phyloP scores from a whole-genome alignment of 495 filamentous ascomycete species.

The Penicillium flavigenum region DNA sequence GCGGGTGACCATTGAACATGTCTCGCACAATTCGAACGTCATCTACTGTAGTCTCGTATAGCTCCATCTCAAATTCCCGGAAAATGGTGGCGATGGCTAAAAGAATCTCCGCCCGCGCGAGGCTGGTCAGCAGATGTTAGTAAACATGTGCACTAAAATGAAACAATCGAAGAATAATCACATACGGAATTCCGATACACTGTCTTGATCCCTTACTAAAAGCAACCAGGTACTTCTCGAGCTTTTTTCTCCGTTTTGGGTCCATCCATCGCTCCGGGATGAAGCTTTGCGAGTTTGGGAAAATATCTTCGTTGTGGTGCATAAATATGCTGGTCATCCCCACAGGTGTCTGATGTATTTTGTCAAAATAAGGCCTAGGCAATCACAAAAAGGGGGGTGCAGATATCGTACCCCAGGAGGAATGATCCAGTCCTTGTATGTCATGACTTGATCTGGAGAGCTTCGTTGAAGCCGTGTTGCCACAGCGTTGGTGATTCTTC shows the following conservation, averaged over 20 bases:
- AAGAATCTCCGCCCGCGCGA: slow-evolving; percentile 39
- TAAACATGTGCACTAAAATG: background rate
- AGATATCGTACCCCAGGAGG: slow-evolving; percentile 36
- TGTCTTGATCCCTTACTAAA: slow-evolving; percentile 50
- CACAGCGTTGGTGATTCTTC: slow-evolving; percentile 32
- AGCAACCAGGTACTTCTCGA: slow-evolving; percentile 47
- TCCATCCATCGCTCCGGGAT: slow-evolving; percentile 46
- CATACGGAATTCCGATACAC: slow-evolving; percentile 53
- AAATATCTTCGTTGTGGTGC: slow-evolving; percentile 42
- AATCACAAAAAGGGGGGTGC: background rate
- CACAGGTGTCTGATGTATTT: slow-evolving; percentile 32
- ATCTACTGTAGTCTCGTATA: slow-evolving; percentile 38
- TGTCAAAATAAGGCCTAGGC: background rate
- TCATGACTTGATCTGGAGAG: slow-evolving; percentile 33
- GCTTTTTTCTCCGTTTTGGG: slow-evolving; percentile 26
- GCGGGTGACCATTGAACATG: slow-evolving; percentile 21
- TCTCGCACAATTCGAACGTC: slow-evolving; percentile 29
- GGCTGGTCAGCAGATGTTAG: slow-evolving; percentile 19
- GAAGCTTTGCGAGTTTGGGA: slow-evolving; percentile 42
- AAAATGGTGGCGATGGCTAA: slow-evolving; percentile 30
- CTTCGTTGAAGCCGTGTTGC: slow-evolving; percentile 38
- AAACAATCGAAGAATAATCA: background rate
- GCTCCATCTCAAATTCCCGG: slow-evolving; percentile 33
- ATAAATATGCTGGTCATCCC: slow-evolving; percentile 43
- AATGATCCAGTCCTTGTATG: slow-evolving; percentile 46